A percentile compares a stretch with the other conserved stretches of the same genome.
Evolutionary conservation across 495 filamentous ascomycete species (phyloP).

Genomic region (Clohesyomyces aquaticus): DNA sequence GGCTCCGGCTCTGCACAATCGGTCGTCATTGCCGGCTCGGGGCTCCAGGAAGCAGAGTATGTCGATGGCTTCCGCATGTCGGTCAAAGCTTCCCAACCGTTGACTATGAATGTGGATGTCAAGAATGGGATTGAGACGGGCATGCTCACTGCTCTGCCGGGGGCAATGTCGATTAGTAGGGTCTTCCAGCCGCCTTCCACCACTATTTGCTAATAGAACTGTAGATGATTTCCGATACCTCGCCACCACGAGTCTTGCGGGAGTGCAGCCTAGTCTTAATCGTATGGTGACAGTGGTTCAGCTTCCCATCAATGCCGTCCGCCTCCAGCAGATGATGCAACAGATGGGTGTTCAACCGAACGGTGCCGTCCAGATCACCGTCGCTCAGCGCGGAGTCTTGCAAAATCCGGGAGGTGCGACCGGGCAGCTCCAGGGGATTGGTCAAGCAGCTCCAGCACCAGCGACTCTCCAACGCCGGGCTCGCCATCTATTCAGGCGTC

Average conservation of each 20-base stretch:
- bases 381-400: slow-evolving; percentile 37
- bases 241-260: slow-evolving; percentile 39
- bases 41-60: slow-evolving; percentile 43
- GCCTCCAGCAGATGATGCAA: slow-evolving; percentile 37
- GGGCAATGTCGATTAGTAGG: slow-evolving; percentile 30
- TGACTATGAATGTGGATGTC: slow-evolving; percentile 38
- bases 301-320: slow-evolving; percentile 38
- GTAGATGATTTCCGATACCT: slow-evolving; percentile 36
- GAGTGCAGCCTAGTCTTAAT: slow-evolving; percentile 37
- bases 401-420: slow-evolving; percentile 41
- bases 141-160: slow-evolving; percentile 34
- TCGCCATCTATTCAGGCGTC: slow-evolving; percentile 7
- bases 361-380: slow-evolving; percentile 26
- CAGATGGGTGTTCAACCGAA: slow-evolving; percentile 31
- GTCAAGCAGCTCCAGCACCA: not conserved
- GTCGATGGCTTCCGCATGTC: slow-evolving; percentile 42
- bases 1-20: slow-evolving; percentile 9
- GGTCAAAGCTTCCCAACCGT: slow-evolving; percentile 35
- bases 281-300: slow-evolving; percentile 41
- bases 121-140: slow-evolving; percentile 37
- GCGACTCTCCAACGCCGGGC: slow-evolving; percentile 14
- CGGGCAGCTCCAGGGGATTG: slow-evolving; percentile 19
- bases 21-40: slow-evolving; percentile 38
- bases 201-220: slow-evolving; percentile 6
- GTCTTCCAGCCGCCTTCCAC: slow-evolving; percentile 16